A percentile compares a stretch with the other conserved stretches of the same genome.
These are phyloP conservation scores for Coemansia sp. DNA, from an alignment of 192 early-diverging fungal genomes.

Conservation along the genomic window DNA sequence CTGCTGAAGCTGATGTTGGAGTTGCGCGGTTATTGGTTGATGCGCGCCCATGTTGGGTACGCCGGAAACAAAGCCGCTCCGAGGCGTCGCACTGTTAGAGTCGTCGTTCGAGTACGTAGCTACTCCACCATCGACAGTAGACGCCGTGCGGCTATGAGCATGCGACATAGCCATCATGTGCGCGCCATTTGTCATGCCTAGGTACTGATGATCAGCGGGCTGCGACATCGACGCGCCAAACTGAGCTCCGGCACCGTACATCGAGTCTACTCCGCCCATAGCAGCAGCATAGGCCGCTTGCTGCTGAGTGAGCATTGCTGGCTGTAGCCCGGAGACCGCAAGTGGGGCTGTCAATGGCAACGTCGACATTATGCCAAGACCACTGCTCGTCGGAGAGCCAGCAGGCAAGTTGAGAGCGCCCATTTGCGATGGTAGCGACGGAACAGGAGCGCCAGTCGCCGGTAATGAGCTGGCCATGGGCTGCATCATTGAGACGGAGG, in stretches of 20 bases:
- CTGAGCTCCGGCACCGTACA: slow-evolving; percentile 5
- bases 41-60: slow-evolving; percentile 8
- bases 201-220: not conserved
- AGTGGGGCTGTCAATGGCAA: not conserved
- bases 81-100: slow-evolving; percentile 18
- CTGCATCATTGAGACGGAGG: not conserved
- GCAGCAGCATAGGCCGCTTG: slow-evolving; percentile 19
- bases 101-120: slow-evolving; percentile 34
- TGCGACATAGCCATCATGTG: slow-evolving; percentile 20
- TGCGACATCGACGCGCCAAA: slow-evolving; percentile 7
- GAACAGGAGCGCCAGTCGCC: not conserved
- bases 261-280: not conserved
- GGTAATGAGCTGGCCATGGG: not conserved
- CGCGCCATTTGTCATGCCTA: not conserved
- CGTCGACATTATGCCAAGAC: not conserved
- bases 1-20: slow-evolving; percentile 20
- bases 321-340: not conserved
- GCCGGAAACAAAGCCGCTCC: slow-evolving; percentile 18
- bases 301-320: slow-evolving; percentile 11
- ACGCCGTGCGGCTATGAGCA: slow-evolving; percentile 36
- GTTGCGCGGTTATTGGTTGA: slow-evolving; percentile 18
- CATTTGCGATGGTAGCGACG: slow-evolving; percentile 1
- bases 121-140: slow-evolving; percentile 33
- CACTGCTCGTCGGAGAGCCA: not conserved
- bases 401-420: not conserved